These are phyloP conservation scores for Fusarium subtropicale DNA, from an alignment of 2,329 filamentous ascomycete species.

Conservation along the genomic window DNA sequence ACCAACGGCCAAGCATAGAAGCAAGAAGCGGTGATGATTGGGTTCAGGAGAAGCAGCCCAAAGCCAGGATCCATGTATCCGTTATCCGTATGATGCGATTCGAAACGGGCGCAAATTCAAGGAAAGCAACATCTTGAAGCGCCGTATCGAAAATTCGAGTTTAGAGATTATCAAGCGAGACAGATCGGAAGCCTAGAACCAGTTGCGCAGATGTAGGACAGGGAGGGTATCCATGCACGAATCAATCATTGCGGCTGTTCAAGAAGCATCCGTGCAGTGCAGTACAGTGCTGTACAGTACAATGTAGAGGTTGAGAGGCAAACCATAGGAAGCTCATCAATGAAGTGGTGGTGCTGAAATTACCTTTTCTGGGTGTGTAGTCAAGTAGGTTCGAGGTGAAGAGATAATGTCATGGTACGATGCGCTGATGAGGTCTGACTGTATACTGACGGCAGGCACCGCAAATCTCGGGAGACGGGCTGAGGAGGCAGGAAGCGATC, in stretches of 20 bases:
- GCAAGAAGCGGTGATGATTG: constrained; percentile 21
- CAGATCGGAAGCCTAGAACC: constrained; percentile 34
- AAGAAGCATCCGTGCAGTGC: constrained; percentile 8
- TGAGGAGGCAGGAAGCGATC: background rate
- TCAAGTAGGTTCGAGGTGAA: background rate
- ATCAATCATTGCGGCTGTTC: constrained; percentile 19
- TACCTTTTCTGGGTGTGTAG: background rate
- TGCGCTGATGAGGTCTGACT: background rate
- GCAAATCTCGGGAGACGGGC: background rate
- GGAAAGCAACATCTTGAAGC: constrained; percentile 12
- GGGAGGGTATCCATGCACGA: constrained; percentile 16
- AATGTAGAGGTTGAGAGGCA: background rate
- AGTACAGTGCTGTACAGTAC: background rate
- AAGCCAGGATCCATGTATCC: constrained; percentile 11
- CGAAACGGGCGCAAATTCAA: constrained; percentile 23
- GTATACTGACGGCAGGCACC: background rate
- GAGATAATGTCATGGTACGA: constrained; percentile 5
- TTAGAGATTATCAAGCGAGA: constrained; percentile 29
- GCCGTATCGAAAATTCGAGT: constrained; percentile 7
- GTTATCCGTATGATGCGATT: constrained; percentile 1
- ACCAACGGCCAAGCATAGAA: constrained; percentile 16
- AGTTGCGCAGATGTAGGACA: constrained; percentile 12
- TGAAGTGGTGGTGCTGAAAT: constrained; percentile 4
- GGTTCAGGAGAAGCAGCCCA: constrained; percentile 19
- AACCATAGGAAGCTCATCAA: constrained; percentile 4